Conservation (phyloP, 768 basidiomycete genomes). For the Suillus plorans region DNA sequence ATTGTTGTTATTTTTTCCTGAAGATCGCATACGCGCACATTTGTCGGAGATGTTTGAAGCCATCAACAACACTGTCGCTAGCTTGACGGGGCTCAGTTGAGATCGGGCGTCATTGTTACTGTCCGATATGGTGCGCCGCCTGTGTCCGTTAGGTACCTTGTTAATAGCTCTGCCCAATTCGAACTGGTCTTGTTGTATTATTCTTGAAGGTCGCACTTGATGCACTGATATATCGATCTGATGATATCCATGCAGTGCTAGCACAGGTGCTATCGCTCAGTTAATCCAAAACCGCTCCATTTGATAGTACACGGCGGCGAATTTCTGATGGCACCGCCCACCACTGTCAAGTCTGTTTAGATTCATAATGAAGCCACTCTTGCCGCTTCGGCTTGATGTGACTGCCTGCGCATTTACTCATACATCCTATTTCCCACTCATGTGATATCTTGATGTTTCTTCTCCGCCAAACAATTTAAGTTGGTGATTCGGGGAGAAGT, state of each 20-base stretch:
- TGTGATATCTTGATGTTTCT: too few relatives aligned
- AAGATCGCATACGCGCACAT: constrained; percentile 24
- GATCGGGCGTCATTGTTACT: background rate
- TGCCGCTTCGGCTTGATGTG: background rate
- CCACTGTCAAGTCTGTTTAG: background rate
- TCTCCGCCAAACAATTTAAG: too few relatives aligned
- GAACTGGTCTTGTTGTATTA: background rate
- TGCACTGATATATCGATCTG: background rate
- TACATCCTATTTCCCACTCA: background rate
- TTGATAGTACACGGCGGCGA: background rate
- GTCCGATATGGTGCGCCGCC: background rate
- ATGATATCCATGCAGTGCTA: background rate
- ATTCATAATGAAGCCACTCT: background rate
- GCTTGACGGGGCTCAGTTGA: constrained; percentile 3
- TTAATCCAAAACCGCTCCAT: background rate
- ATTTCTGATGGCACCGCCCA: background rate
- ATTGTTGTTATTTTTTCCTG: constrained; percentile 9
- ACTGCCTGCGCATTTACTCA: background rate
- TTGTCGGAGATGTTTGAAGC: constrained; percentile 27
- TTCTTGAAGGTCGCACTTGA: background rate
- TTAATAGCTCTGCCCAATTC: background rate
- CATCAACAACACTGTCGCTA: constrained; percentile 26
- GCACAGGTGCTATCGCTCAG: background rate
- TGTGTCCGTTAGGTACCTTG: background rate
- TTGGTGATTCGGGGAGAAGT: too few relatives aligned